Evolutionary conservation across 2,329 filamentous ascomycete species (phyloP), one percentile per base, ranked within the genome.

Genomic region (Triangularia setosa): DNA sequence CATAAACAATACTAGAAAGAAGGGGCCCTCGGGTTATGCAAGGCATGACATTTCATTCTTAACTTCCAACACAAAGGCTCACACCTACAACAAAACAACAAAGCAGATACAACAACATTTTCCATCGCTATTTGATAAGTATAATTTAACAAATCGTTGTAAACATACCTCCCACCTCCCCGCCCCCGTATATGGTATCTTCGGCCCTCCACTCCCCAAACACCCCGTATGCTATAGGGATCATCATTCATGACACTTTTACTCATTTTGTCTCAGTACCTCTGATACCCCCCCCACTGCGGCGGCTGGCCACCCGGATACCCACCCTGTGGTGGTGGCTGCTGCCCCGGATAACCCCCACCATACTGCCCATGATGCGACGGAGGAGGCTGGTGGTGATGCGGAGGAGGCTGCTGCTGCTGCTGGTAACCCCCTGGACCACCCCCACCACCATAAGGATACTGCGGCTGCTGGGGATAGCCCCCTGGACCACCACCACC

Each of bases 281-380:
- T 18, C n/a, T 48, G 70, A 64, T 78, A 76, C 14, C 71, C 71
- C 27, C 74, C 67, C 69, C 61, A 70, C n/a, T 7, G 23, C 7
- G 52, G 73, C 14, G 75, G 75, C 14, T 74, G 69, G 52, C 62
- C 62, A 16, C 33, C 40, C 14, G 61, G 55, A 53, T 68, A 68
- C 7, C 30, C 71, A 28, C 74, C 67, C 68, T 60, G 71, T 14
- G 52, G 52, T 11, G 52, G 73, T 12, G 75, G 75, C 12, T 74
- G 69, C 56, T 64, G 64, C 12, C 33, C 40, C 11, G 61, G 55
- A 56, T 68, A 68, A 1, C 63, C 62, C 9, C 66, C 64, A 33
- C 61, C 60, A 21, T 64, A 62, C 40, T 48, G 40, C 40, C 40
- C 40, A 21, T 48, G 40, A 48, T 48, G 30, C 2, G 5, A 9